Evolutionary conservation across 495 filamentous ascomycete species (phyloP).

Genomic region (Opeltia flavorubescens): DNA sequence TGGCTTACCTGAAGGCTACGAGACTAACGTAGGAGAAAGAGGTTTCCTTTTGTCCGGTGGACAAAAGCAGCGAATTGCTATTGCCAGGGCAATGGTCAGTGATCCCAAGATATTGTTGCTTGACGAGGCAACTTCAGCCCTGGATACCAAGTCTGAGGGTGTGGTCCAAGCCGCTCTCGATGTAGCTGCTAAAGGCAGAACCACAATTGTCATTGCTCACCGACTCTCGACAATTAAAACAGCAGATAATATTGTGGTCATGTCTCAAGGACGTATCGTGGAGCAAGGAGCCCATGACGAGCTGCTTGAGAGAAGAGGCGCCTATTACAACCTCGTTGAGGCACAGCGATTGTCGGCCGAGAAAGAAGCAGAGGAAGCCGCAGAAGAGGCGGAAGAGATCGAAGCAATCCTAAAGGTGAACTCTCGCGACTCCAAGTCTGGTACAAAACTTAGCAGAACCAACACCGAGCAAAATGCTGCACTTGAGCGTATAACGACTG

Average conservation of each 20-base stretch:
- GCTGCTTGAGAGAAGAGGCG: constrained; percentile 41
- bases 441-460: constrained; percentile 11
- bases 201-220: constrained; percentile 93
- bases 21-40: constrained; percentile 90
- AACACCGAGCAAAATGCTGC: constrained; percentile 10
- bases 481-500: constrained; percentile 37
- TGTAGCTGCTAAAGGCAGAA: constrained; percentile 73
- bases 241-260: constrained; percentile 91
- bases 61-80: constrained; percentile 88
- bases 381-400: constrained; percentile 6
- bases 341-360: constrained; percentile 64
- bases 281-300: constrained; percentile 77
- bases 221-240: constrained; percentile 85
- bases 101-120: constrained; percentile 92
- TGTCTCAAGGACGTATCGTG: constrained; percentile 70
- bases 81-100: constrained; percentile 79
- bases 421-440: background rate
- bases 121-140: constrained; percentile 85
- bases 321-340: constrained; percentile 66
- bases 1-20: constrained; percentile 73
- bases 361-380: constrained; percentile 37
- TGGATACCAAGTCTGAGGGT: constrained; percentile 93
- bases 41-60: constrained; percentile 87
- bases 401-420: constrained; percentile 5
- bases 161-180: constrained; percentile 91